A percentile compares a stretch with the other conserved stretches of the same genome.
Conservation (phyloP, 2,329 filamentous ascomycete genomes). For the Geoglossum cookeanum region DNA sequence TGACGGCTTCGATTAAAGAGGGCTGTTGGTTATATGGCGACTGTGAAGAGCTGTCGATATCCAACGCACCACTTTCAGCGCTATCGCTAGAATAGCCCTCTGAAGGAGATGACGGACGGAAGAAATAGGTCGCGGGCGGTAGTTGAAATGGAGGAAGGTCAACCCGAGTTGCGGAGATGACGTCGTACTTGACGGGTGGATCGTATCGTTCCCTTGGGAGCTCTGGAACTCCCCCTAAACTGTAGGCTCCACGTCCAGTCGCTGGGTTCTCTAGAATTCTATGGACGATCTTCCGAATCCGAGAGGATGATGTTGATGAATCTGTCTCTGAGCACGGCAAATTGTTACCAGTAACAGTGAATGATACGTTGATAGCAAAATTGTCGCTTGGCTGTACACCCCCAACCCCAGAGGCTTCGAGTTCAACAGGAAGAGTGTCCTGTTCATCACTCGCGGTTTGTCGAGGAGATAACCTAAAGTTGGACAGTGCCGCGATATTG, state of each 20-base stretch:
- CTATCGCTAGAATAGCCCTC: background rate
- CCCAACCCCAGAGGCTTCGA: slow-evolving; percentile 18
- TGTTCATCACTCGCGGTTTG: slow-evolving; percentile 5
- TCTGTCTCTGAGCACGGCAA: background rate
- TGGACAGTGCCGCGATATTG: slow-evolving; percentile 6
- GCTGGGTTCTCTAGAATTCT: background rate
- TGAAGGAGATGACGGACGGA: background rate
- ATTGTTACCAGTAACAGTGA: background rate
- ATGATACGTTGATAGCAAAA: slow-evolving; percentile 16
- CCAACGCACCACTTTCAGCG: background rate
- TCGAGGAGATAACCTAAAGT: slow-evolving; percentile 7
- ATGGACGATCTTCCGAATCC: background rate
- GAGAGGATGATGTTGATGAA: background rate
- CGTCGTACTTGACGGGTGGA: background rate
- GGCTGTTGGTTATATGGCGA: background rate
- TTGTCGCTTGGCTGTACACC: slow-evolving; percentile 18
- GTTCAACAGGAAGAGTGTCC: slow-evolving; percentile 12
- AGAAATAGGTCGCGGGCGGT: slow-evolving; percentile 4
- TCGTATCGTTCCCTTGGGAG: background rate
- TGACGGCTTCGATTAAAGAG: background rate
- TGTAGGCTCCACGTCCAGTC: background rate
- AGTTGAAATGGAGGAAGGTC: slow-evolving; percentile 3
- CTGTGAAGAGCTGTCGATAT: background rate
- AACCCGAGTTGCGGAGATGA: background rate
- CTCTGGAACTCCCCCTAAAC: background rate